Conservation (phyloP, 2,329 filamentous ascomycete species). For the Fusarium haematococcum region DNA sequence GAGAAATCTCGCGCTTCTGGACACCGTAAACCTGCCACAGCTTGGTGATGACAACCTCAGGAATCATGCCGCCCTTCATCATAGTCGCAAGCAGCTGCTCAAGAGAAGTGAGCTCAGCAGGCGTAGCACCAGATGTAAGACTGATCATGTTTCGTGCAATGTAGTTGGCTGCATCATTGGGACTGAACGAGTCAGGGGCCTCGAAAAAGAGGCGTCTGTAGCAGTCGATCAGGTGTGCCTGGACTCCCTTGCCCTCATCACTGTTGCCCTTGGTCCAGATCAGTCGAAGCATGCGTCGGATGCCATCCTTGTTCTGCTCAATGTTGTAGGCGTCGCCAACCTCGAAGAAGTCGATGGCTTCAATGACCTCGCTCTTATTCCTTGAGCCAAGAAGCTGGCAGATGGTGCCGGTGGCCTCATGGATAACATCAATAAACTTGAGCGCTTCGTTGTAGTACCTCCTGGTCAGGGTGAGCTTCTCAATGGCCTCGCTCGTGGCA, state of each 20-base stretch:
- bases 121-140: slow-evolving; percentile 93
- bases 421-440: slow-evolving; percentile 91
- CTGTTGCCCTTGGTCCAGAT: slow-evolving; percentile 99
- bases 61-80: slow-evolving; percentile 93
- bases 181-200: slow-evolving; percentile 86
- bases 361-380: slow-evolving; percentile 98
- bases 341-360: slow-evolving; percentile 98
- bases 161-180: slow-evolving; percentile 94
- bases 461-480: slow-evolving; percentile 86
- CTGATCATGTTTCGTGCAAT: slow-evolving; percentile 99
- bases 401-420: slow-evolving; percentile 82
- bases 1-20: slow-evolving; percentile 92
- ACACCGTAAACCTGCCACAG: slow-evolving; percentile 98
- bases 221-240: slow-evolving; percentile 95
- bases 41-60: slow-evolving; percentile 88
- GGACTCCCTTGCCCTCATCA: slow-evolving; percentile 98
- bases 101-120: slow-evolving; percentile 92
- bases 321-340: slow-evolving; percentile 96
- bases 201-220: slow-evolving; percentile 97
- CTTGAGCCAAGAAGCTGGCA: slow-evolving; percentile 91
- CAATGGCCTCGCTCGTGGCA: slow-evolving; percentile 87
- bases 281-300: slow-evolving; percentile 92
- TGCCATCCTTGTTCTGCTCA: slow-evolving; percentile 90
- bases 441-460: slow-evolving; percentile 95
- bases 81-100: slow-evolving; percentile 96